A percentile compares a stretch with the other conserved stretches of the same genome.
Conservation (phyloP, 352 stramenopile species). For the Pythium phragmitis region DNA sequence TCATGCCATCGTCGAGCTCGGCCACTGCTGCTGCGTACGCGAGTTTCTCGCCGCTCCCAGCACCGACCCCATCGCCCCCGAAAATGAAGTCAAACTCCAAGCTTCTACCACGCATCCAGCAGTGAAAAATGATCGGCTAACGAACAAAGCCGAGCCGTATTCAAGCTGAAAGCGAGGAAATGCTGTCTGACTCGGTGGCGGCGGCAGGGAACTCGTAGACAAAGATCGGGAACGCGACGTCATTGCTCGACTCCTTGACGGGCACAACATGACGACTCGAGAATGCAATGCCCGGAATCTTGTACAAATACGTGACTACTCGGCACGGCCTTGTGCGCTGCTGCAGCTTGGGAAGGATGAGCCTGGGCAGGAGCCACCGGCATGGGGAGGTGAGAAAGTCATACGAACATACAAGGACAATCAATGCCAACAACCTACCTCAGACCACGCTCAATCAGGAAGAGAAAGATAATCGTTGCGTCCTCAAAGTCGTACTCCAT, state of each 20-base stretch:
- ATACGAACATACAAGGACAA: not conserved
- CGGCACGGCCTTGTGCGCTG: conserved; percentile 37
- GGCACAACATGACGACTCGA: conserved; percentile 50
- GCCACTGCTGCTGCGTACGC: conserved; percentile 14
- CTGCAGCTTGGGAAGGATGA: conserved; percentile 53
- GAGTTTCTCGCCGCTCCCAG: conserved; percentile 7
- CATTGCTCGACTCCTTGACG: conserved; percentile 32
- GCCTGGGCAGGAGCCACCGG: conserved; percentile 24
- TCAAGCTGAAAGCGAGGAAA: not conserved
- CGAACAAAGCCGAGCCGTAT: not conserved
- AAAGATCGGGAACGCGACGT: conserved; percentile 72
- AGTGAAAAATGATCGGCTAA: conserved; percentile 1
- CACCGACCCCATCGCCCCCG: conserved; percentile 14
- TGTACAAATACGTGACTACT: conserved; percentile 81
- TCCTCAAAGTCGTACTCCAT: conserved; percentile 65
- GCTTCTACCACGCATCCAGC: conserved; percentile 35
- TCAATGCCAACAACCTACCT: conserved; percentile 32
- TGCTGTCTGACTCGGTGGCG: no score
- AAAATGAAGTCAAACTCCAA: conserved; percentile 43
- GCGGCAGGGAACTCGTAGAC: conserved; percentile 58
- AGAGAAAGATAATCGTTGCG: conserved; percentile 76
- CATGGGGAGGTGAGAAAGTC: not conserved
- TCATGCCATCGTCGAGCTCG: conserved; percentile 12
- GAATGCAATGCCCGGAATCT: conserved; percentile 42
- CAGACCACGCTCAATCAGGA: conserved; percentile 73